Base-by-base conservation (phyloP, 805 yeast genomes). In the Candida ovalis region DNA sequence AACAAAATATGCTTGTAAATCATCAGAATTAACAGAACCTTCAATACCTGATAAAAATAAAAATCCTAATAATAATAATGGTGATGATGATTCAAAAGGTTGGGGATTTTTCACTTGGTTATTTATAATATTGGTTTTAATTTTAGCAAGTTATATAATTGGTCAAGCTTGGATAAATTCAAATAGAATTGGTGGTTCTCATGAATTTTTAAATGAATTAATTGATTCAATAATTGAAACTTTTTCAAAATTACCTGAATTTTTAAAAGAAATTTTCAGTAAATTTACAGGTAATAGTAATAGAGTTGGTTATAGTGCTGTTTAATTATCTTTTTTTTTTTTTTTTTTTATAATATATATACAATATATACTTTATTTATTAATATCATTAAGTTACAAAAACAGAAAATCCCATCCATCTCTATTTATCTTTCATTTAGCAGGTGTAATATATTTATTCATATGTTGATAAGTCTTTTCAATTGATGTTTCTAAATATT, bases 271-370 rank as follows among this genome's bases (percentile, higher is more conserved):
- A 67, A 74, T 91, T 3, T 70, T 81, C 38, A 78, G 78, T 44
- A 88, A 78, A 58, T 64, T 91, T 30, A 74, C 84, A 45, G 84
- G 91, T 6, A 77, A 81, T 21, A 69, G 75, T 46, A 70, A 77
- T 41, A 78, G 96, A 63, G 96, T 96, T 24, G 98, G 96, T 18
- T 92, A 94, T 66, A 84, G 96, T 62, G 98, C 97, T 32, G 96
- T 94, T 10, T 91, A 73, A 69, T 21, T 37, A 2, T 21, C 23
- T 21, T 6, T 5, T 13, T n/a, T 21, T 37, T 22, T 37, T 37
- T 19, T 15, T 38, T 27, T 17, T 27, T 27, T 36, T 35, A 38
- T 12, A 40, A 40, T 36, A 19, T 36, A 3, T 30, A 30, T 30
- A 15, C n/a, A 18, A 15, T 15, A 27, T 4, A 2, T 30, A 8